Base-by-base conservation (phyloP, 129 eudicot genomes). In the Calendula officinalis region DNA sequence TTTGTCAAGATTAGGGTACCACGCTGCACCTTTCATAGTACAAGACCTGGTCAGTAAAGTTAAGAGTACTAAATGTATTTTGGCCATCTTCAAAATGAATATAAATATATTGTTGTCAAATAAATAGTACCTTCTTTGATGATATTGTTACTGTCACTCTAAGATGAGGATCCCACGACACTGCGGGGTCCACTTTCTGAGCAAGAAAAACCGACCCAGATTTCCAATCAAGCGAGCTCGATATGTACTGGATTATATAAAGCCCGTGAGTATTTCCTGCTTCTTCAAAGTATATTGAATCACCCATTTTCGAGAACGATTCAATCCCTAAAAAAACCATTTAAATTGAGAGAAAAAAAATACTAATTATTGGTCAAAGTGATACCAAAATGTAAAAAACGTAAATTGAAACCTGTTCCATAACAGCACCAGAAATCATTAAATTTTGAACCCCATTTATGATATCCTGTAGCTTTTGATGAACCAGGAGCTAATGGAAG, bases 221-320 rank as follows among this genome's bases (percentile, higher is more conserved):
- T 48, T 68, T 79, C 98, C 98, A 91, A 60, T 87, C 60, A 60
- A 85, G 55, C 7, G 98, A 73, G 79, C 98, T 92, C 33, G 96
- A 50, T 71, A 88, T 81, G 76, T 85, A 92, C 77, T 88, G 96
- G 66, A 92, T 77, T 42, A 92, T 52, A 64, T 88, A 85, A 63
- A 91, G 75, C 60, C 78, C 83, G 14, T 12, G 38, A 42, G 73
- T 72, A 37, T 56, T 74, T 33, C 74, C 66, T 39, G 86, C 89
- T 62, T 91, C 90, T 67, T 92, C 96, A 77, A 88, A 92, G 85
- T 88, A 92, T 74, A 92, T 85, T 2, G 98, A 92, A 75, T 92
- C 96, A 43, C 98, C 96, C 69, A 92, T 69, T 52, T 92, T 88
- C 4, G 98, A 92, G 79, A 92, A 92, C 47, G 98, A 92, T 64